Evolutionary conservation across 228 moss, liverwort and hornwort genomes (phyloP).

Genomic region (Sphagnum magellanicum): DNA sequence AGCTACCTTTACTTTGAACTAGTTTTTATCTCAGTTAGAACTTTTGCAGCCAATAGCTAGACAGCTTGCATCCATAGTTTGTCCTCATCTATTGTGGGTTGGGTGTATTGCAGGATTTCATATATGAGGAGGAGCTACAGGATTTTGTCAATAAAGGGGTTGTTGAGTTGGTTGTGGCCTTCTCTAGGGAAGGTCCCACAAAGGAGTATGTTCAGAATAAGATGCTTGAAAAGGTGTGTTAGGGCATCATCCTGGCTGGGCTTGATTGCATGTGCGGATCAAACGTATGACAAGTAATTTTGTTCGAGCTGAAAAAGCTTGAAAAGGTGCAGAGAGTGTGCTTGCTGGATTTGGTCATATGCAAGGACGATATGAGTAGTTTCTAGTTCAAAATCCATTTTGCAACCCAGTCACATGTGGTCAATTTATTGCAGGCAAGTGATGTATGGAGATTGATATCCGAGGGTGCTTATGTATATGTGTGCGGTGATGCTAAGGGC

Average conservation of each 20-base stretch:
- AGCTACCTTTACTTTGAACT: too few relatives aligned
- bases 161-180: slow-evolving; percentile 53
- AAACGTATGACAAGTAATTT: too few relatives aligned
- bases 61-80: neutral
- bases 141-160: slow-evolving; percentile 43
- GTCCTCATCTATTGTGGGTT: neutral
- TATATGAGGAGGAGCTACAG: slow-evolving; percentile 74
- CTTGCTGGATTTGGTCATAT: too few relatives aligned
- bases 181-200: slow-evolving; percentile 50
- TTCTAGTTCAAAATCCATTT: too few relatives aligned
- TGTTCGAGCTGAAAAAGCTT: too few relatives aligned
- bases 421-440: slow-evolving; percentile 28
- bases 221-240: slow-evolving; percentile 44
- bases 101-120: slow-evolving; percentile 49
- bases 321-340: too few relatives aligned
- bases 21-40: too few relatives aligned
- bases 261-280: too few relatives aligned
- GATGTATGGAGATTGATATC: slow-evolving; percentile 51
- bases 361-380: too few relatives aligned
- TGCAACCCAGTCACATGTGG: too few relatives aligned
- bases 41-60: neutral
- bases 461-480: slow-evolving; percentile 69
- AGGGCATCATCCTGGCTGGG: too few relatives aligned
- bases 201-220: slow-evolving; percentile 96
- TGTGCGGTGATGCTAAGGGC: slow-evolving; percentile 94